Evolutionary conservation across 306 rosid genomes (phyloP), one percentile per base, ranked within the genome.

Genomic region (Astragalus glycyphyllos): DNA sequence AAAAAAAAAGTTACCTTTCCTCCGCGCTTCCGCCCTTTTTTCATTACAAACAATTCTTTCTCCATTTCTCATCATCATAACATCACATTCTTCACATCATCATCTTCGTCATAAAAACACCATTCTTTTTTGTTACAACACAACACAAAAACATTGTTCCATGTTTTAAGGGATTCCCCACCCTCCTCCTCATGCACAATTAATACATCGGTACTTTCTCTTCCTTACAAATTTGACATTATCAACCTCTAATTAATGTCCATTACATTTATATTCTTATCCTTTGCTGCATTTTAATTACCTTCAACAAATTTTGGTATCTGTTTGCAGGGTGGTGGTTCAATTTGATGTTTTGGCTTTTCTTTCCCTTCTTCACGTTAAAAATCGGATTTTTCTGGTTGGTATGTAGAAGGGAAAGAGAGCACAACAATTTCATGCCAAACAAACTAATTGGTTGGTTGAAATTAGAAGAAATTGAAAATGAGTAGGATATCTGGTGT

Each of bases 401-500:
- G 63, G 57, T 78, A 81, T 72, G 44, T 40, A 79, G 84, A 80
- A 79, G 94, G 94, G 94, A 85, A 81, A 85, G 92, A 82, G 65
- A 79, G 87, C 71, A 68, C 31, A 26, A 4, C 31, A 47, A 64
- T 37, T 75, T 58, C 47, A 56, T 46, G 44, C 73, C 73, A 55
- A 68, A 14, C 14, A 40, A 20, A 41, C 44, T 20, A 72, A 61
- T 72, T 63, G 17, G 8, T 62, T 79, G 12, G 6, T 62, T 79
- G 20, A 15, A 17, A n/a, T 65, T 65, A 34, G 53, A 9, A 34
- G 53, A 9, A 50, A 71, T 81, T 5, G 35, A 48, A 49, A 74
- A 91, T 95, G 96, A 74, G 80, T 77, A 32, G 32, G 11, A 78
- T 94, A 29, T 92, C 97, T 61, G 99, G 96, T 45, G 89, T 95